Percentiles rank a stretch among this genome's conserved stretches.
phyloP scores from a whole-genome alignment of 75 land plant species.

The Sequoiadendron giganteum region DNA sequence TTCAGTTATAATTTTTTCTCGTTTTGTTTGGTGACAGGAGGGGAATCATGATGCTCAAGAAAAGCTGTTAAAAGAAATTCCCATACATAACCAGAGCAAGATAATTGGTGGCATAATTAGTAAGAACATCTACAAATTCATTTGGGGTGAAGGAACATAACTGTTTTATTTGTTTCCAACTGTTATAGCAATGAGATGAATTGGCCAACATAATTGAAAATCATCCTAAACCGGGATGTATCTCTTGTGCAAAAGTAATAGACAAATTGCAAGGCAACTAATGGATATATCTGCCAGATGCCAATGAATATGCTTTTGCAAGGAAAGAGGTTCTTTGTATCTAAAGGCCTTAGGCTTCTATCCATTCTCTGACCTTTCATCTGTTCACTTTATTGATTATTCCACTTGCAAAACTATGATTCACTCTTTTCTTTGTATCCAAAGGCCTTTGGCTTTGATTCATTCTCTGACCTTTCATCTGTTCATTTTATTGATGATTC shows the following conservation, averaged over 20 bases:
- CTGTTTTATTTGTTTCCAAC: not conserved
- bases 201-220: not conserved
- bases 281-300: not conserved
- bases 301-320: conserved; percentile 9
- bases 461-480: no score
- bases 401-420: not conserved
- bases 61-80: conserved; percentile 23
- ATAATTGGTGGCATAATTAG: conserved; percentile 21
- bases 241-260: not conserved
- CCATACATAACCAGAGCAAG: conserved; percentile 25
- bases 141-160: conserved; percentile 21
- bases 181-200: not conserved
- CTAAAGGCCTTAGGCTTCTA: not conserved
- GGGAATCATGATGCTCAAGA: conserved; percentile 28
- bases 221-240: not conserved
- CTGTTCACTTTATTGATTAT: no score
- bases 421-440: no score
- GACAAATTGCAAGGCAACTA: not conserved
- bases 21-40: conserved; percentile 13
- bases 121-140: conserved; percentile 29
- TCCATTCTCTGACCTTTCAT: not conserved
- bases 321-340: conserved; percentile 19
- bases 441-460: no score
- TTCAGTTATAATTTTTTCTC: not conserved
- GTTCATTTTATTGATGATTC: not conserved